Percentiles rank a stretch among this genome's conserved stretches.
Evolutionary conservation across 139 green algal species (phyloP).

Genomic region (Tetraselmis chui): DNA sequence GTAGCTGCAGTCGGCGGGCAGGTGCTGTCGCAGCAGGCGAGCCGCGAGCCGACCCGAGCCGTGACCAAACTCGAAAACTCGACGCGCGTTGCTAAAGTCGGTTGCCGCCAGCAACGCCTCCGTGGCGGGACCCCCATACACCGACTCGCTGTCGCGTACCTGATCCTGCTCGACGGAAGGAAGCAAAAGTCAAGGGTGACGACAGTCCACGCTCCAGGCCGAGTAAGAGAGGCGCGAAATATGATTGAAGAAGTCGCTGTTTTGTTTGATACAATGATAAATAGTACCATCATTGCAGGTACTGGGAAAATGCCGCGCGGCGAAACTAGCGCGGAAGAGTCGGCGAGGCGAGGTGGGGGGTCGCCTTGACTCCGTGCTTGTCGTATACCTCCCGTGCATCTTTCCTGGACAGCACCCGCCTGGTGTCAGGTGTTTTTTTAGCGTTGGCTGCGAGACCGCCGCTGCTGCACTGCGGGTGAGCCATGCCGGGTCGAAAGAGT

Average conservation of each 20-base stretch:
- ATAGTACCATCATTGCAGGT: too few relatives aligned
- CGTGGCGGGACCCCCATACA: conserved; percentile 1
- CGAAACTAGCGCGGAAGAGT: background rate
- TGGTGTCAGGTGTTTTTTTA: too few relatives aligned
- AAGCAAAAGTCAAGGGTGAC: background rate
- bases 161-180: background rate
- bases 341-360: background rate
- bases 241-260: background rate
- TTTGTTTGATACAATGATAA: too few relatives aligned
- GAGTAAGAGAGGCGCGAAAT: background rate
- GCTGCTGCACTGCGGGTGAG: too few relatives aligned
- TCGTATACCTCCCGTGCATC: background rate
- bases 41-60: background rate
- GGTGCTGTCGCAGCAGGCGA: background rate
- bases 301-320: too few relatives aligned
- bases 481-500: too few relatives aligned
- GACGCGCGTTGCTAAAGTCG: background rate
- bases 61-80: conserved; percentile 2
- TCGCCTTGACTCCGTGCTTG: background rate
- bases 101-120: background rate
- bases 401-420: background rate
- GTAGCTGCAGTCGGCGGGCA: background rate
- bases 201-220: background rate
- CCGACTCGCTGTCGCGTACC: conserved; percentile 1
- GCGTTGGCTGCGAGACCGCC: too few relatives aligned